Evolutionary conservation across 2,329 filamentous ascomycete species (phyloP), one percentile per base, ranked within the genome.

Genomic region (Exophiala alcalophila): DNA sequence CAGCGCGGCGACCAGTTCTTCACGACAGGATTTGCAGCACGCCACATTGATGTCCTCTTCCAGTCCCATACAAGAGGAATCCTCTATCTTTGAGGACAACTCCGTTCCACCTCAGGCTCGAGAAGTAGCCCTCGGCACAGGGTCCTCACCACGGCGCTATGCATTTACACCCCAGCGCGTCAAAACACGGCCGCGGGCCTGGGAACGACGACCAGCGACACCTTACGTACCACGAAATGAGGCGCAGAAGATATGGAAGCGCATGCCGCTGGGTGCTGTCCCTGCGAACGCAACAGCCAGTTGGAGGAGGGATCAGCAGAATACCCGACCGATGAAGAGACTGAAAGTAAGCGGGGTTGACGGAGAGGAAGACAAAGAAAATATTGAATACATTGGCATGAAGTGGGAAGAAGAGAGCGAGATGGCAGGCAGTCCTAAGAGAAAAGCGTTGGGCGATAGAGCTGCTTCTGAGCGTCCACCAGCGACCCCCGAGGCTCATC

Each of bases 211-310:
- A 41, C 67, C 67, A 12, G 63, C 67, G 3, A 68, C 64, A 4
- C 62, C 68, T 3, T 64, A 66, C 34, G 49, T 60, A 25, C 53
- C 61, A 10, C 64, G 65, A 8, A 59, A 63, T 27, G 66, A 65
- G 27, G 59, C 66, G 26, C 65, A 65, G 34, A 71, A 69, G 42
- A 59, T 71, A 40, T 71, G 68, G 68, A 71, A 70, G 52, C 63
- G 68, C 33, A 62, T 70, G 16, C 53, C 51, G 2, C 36, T 55
- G 18, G 47, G 40, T 15, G 44, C 34, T 28, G 33, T 50, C 28
- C 39, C 32, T 9, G 16, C 41, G 16, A 41, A 42, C 24, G 20
- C 32, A 3, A 40, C 28, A 9, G 28, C 45, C 9, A 47, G 35
- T 4, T 46, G 50, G 44, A 49, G 37, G 26, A 48, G 46, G 11